Conservation (phyloP, 1,139 yeast genomes). For the Magnusiomyces paraingens region DNA sequence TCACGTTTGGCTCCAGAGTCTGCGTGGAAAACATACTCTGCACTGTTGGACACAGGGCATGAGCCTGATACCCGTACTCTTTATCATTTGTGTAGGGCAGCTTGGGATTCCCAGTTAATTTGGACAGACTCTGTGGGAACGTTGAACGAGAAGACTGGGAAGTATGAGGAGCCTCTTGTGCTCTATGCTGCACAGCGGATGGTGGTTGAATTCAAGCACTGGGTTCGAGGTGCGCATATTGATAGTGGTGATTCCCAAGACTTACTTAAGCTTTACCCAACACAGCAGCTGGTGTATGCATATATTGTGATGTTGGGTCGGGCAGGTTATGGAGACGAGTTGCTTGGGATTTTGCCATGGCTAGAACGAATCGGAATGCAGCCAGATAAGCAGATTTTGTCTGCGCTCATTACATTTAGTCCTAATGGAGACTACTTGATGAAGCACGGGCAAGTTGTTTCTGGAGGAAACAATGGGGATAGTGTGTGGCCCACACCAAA, state of each 20-base stretch:
- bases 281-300: conserved; percentile 42
- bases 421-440: conserved; percentile 29
- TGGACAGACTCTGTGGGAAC: conserved; percentile 37
- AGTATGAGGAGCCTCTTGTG: too few species aligned
- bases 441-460: conserved; percentile 23
- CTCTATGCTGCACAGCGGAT: conserved; percentile 57
- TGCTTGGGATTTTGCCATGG: conserved; percentile 48
- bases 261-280: conserved; percentile 39
- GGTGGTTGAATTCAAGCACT: conserved; percentile 47
- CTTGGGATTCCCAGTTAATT: conserved; percentile 22
- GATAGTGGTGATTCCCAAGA: conserved; percentile 30
- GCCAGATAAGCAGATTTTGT: conserved; percentile 37
- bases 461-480: conserved; percentile 17
- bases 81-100: conserved; percentile 25
- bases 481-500: conserved; percentile 27
- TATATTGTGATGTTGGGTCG: conserved; percentile 48
- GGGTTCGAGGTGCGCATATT: conserved; percentile 29
- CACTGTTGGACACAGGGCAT: conserved; percentile 17
- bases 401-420: conserved; percentile 29
- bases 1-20: conserved; percentile 4
- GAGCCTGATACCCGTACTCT: conserved; percentile 26
- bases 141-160: too few species aligned
- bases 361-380: conserved; percentile 49
- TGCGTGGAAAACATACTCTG: conserved; percentile 28
- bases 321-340: conserved; percentile 45